Conservation (phyloP, 768 basidiomycete species). For the Tephrocybe sp. region DNA sequence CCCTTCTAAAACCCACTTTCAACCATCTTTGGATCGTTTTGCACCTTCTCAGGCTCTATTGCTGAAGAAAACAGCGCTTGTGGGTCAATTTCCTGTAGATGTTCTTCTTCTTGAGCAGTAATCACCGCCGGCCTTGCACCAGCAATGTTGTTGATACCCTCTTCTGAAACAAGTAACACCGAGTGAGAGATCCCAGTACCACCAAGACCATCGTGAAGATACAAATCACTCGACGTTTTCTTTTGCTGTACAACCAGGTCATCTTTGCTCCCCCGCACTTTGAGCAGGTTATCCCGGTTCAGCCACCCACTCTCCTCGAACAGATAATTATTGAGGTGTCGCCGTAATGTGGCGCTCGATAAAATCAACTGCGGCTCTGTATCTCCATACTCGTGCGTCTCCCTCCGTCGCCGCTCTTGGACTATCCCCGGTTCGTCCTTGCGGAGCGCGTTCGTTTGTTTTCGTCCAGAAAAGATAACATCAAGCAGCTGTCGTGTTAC, state of each 20-base stretch:
- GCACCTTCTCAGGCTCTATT: constrained; percentile 10
- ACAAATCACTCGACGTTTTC: neutral
- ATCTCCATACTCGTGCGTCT: constrained; percentile 6
- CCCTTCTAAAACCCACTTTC: constrained; percentile 21
- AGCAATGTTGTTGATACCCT: constrained; percentile 54
- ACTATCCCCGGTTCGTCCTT: constrained; percentile 22
- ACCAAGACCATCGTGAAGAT: constrained; percentile 15
- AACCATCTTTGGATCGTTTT: constrained; percentile 18
- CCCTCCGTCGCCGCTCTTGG: constrained; percentile 16
- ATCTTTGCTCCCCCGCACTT: constrained; percentile 30
- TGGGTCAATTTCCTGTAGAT: constrained; percentile 15
- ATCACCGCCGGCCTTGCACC: constrained; percentile 33
- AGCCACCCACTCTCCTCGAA: constrained; percentile 61
- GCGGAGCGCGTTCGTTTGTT: constrained; percentile 25
- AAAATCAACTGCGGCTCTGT: constrained; percentile 58
- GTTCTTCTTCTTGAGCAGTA: constrained; percentile 2
- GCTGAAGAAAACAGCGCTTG: constrained; percentile 17
- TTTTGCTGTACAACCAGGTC: neutral
- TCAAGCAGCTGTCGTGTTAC: constrained; percentile 60
- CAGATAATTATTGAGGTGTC: constrained; percentile 50
- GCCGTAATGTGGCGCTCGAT: constrained; percentile 69
- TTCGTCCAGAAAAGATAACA: constrained; percentile 43
- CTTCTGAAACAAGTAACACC: constrained; percentile 58
- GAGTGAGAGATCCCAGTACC: constrained; percentile 42
- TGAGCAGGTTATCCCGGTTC: constrained; percentile 38